phyloP scores from a whole-genome alignment of 345 rosid species.

The Psidium guajava region DNA sequence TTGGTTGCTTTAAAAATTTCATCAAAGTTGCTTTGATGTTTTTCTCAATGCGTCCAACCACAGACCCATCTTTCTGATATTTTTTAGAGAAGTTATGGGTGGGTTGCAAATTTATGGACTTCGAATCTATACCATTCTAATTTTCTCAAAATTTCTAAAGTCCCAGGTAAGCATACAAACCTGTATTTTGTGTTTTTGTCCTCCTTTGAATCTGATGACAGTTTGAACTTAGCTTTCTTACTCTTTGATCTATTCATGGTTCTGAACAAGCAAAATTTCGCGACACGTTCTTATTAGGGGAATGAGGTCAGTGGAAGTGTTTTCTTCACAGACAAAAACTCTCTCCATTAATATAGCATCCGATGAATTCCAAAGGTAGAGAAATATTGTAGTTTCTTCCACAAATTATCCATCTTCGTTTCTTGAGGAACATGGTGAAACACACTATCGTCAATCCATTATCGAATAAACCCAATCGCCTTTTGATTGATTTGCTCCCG shows the following conservation, averaged over 20 bases:
- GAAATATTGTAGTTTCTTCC: too few species aligned
- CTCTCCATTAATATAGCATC: too few species aligned
- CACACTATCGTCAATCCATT: too few species aligned
- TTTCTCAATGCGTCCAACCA: not conserved
- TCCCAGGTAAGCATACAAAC: not conserved
- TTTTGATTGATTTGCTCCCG: too few species aligned
- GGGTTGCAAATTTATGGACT: not conserved
- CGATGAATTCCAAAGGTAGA: too few species aligned
- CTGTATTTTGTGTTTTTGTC: not conserved
- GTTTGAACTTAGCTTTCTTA: not conserved
- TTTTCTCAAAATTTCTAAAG: not conserved
- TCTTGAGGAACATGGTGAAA: too few species aligned
- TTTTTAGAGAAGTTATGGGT: not conserved
- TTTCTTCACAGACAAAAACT: too few species aligned
- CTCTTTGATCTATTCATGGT: not conserved
- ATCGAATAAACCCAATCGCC: too few species aligned
- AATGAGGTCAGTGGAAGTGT: not conserved
- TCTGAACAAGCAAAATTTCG: not conserved
- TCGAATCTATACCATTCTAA: not conserved
- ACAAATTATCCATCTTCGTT: too few species aligned
- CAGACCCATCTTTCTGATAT: not conserved
- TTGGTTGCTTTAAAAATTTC: not conserved
- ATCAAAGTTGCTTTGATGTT: not conserved
- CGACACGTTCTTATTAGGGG: not conserved
- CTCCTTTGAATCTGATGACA: not conserved